phyloP scores from a whole-genome alignment of 2,329 filamentous ascomycete species.

The Apiospora phragmitis region DNA sequence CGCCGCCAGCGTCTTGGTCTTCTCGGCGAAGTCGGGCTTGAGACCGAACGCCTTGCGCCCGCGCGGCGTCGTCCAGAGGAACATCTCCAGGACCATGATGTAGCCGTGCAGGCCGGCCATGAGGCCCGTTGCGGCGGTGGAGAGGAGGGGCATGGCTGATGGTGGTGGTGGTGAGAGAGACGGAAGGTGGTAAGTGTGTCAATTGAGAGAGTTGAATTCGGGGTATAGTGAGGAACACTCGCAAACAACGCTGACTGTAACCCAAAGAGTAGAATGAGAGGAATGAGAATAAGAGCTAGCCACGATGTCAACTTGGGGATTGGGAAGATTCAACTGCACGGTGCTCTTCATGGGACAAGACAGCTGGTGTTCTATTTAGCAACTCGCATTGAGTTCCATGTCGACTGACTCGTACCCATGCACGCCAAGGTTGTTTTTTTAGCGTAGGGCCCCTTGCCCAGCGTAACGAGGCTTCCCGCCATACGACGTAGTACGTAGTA shows the following conservation, averaged over 20 bases:
- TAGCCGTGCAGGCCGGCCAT: constrained; percentile 11
- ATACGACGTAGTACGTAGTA: neutral
- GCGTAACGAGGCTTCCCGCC: neutral
- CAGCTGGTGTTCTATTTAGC: neutral
- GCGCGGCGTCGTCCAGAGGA: constrained; percentile 11
- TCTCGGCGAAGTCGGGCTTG: constrained; percentile 11
- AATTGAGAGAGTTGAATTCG: neutral
- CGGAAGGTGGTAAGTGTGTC: neutral
- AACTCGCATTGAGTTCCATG: neutral
- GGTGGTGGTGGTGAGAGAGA: neutral
- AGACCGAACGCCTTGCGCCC: constrained; percentile 3
- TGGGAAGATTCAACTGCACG: neutral
- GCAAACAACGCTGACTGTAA: neutral
- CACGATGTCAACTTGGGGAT: neutral
- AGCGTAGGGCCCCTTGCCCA: neutral
- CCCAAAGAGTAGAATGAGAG: neutral
- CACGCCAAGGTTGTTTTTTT: neutral
- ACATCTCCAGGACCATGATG: constrained; percentile 12
- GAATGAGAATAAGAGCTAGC: neutral
- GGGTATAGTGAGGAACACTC: neutral
- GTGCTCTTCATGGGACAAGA: neutral
- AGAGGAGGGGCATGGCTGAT: constrained; percentile 1
- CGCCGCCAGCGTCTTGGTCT: constrained; percentile 9
- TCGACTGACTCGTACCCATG: neutral
- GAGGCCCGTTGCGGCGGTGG: constrained; percentile 3